Percentiles rank a stretch among this genome's conserved stretches.
Conservation (phyloP, 129 eudicot genomes). For the Mikania micrantha region DNA sequence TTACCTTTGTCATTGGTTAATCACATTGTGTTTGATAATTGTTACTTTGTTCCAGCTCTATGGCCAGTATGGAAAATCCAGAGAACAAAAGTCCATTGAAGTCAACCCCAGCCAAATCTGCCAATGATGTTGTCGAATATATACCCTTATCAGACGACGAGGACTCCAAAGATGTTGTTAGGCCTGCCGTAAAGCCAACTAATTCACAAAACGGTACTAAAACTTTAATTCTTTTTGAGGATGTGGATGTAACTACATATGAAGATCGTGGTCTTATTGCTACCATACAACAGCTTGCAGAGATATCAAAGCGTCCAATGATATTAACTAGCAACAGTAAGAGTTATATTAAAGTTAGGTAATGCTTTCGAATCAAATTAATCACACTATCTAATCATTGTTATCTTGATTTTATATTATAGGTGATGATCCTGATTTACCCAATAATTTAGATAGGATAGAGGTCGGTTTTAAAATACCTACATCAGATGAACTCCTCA, state of each 20-base stretch:
- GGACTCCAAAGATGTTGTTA: constrained; percentile 24
- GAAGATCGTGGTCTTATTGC: constrained; percentile 93
- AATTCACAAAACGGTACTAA: constrained; percentile 44
- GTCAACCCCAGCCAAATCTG: constrained; percentile 38
- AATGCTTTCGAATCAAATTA: neutral
- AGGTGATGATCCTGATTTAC: constrained; percentile 75
- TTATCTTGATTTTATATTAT: neutral
- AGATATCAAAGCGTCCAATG: constrained; percentile 95
- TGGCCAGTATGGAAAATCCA: constrained; percentile 35
- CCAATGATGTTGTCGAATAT: constrained; percentile 40
- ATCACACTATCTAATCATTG: neutral
- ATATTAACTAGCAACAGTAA: constrained; percentile 93
- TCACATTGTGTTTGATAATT: constrained; percentile 15
- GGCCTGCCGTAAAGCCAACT: constrained; percentile 5
- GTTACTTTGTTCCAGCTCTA: constrained; percentile 46
- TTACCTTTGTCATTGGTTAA: constrained; percentile 8
- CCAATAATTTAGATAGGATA: constrained; percentile 66
- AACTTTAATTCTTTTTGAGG: constrained; percentile 90
- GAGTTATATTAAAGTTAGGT: constrained; percentile 27
- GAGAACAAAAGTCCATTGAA: constrained; percentile 30
- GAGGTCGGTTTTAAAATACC: constrained; percentile 63
- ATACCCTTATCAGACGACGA: constrained; percentile 51
- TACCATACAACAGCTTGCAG: constrained; percentile 84
- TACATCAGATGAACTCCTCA: constrained; percentile 58
- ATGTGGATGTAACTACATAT: constrained; percentile 69